These are phyloP conservation scores for Panicum miliaceum DNA, from an alignment of 176 grass and related monocot species.

Conservation along the genomic window DNA sequence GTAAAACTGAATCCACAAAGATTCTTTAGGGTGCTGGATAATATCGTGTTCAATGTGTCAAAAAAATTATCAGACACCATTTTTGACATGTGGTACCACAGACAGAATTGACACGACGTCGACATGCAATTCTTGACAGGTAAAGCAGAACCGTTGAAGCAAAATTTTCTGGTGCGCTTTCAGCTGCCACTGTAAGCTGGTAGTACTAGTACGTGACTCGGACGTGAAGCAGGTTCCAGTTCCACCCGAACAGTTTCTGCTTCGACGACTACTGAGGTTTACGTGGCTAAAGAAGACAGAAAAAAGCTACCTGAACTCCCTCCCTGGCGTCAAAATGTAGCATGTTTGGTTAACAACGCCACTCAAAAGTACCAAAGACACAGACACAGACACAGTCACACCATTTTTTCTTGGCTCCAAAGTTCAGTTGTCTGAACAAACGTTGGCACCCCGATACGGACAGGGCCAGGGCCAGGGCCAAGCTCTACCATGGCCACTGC, in stretches of 20 bases:
- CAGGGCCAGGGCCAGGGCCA: neutral
- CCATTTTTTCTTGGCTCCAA: too few relatives aligned
- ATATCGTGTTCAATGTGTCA: neutral
- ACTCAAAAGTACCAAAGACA: neutral
- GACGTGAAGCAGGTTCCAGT: too few relatives aligned
- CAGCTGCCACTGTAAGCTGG: neutral
- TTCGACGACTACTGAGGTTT: neutral
- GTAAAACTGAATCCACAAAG: neutral
- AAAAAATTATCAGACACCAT: too few relatives aligned
- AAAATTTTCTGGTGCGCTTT: neutral
- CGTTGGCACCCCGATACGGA: neutral
- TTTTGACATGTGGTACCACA: too few relatives aligned
- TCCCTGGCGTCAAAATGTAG: neutral
- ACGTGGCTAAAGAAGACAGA: neutral
- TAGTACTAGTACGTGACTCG: neutral
- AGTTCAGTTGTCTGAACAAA: too few relatives aligned
- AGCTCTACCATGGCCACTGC: neutral
- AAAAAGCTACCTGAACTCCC: neutral
- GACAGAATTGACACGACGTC: too few relatives aligned
- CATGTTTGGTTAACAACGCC: slow-evolving; percentile 2
- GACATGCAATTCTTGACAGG: neutral
- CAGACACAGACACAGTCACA: too few relatives aligned
- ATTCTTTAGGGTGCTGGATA: too few relatives aligned
- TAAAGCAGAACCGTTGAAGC: neutral
- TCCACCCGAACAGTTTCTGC: too few relatives aligned